A percentile compares a stretch with the other conserved stretches of the same genome.
Evolutionary conservation across 2,329 filamentous ascomycete genomes (phyloP).

Genomic region (Fusarium begoniae): DNA sequence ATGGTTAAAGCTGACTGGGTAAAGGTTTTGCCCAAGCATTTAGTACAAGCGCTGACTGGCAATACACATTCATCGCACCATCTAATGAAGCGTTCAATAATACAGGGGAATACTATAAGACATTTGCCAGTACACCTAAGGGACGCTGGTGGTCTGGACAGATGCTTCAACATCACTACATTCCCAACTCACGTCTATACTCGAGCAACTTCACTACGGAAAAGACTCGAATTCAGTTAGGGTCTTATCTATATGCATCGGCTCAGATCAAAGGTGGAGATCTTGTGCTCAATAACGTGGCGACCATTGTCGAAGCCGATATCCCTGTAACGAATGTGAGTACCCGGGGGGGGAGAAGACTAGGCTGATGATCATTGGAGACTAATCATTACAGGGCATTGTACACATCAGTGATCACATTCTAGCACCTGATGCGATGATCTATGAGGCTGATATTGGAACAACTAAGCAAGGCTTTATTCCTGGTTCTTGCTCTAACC

Average conservation of each 20-base stretch:
- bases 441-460: background rate
- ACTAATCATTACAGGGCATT: background rate
- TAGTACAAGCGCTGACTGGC: background rate
- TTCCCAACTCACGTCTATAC: background rate
- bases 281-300: background rate
- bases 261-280: background rate
- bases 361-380: accelerated
- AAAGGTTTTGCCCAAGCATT: background rate
- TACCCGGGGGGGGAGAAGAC: accelerated
- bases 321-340: background rate
- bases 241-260: background rate
- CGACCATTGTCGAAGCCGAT: background rate
- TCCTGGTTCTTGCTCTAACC: background rate
- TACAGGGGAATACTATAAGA: background rate
- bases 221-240: background rate
- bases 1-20: background rate
- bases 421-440: background rate
- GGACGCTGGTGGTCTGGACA: background rate
- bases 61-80: background rate
- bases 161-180: background rate
- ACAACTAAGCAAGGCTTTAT: background rate
- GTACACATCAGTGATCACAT: background rate
- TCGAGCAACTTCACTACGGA: background rate
- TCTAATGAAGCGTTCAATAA: background rate
- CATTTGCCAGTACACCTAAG: background rate